A percentile compares a stretch with the other conserved stretches of the same genome.
These are phyloP conservation scores for Fonsecaea multimorphosa DNA, from an alignment of 2,329 filamentous ascomycete genomes.

Conservation along the genomic window DNA sequence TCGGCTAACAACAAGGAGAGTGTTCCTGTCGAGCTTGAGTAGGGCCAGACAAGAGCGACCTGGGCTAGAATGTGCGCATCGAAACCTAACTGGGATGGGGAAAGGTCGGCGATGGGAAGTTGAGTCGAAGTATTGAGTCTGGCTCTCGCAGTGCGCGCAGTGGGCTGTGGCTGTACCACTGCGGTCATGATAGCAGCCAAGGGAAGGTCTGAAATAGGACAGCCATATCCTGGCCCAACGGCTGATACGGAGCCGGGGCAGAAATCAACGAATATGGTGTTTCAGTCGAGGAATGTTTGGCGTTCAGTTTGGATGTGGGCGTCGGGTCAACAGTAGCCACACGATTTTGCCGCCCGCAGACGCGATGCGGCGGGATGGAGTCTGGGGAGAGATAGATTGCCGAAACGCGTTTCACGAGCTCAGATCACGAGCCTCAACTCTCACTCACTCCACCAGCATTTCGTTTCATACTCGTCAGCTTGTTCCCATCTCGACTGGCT, in stretches of 20 bases:
- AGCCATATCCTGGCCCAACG: conserved; percentile 26
- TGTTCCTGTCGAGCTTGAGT: conserved; percentile 75
- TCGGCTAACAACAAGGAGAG: conserved; percentile 84
- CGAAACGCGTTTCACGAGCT: conserved; percentile 22
- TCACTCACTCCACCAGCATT: background rate
- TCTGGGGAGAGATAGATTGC: conserved; percentile 19
- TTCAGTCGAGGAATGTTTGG: conserved; percentile 21
- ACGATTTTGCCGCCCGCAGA: conserved; percentile 23
- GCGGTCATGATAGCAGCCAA: conserved; percentile 29
- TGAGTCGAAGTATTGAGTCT: conserved; percentile 21
- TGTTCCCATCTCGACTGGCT: conserved; percentile 15
- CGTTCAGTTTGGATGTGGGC: conserved; percentile 6
- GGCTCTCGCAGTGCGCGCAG: conserved; percentile 5
- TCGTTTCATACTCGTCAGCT: conserved; percentile 14
- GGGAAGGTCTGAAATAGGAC: background rate
- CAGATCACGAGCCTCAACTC: background rate
- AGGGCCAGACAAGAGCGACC: conserved; percentile 90
- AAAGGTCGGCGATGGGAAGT: conserved; percentile 48
- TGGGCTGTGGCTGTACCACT: conserved; percentile 15
- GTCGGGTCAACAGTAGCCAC: conserved; percentile 21
- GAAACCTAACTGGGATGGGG: conserved; percentile 44
- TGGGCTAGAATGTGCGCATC: conserved; percentile 65
- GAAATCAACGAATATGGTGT: background rate
- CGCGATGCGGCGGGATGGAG: conserved; percentile 26
- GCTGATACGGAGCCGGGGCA: background rate